Evolutionary conservation across 805 yeast genomes (phyloP), one percentile per base, ranked within the genome.

Genomic region (Brettanomyces custersianus): DNA sequence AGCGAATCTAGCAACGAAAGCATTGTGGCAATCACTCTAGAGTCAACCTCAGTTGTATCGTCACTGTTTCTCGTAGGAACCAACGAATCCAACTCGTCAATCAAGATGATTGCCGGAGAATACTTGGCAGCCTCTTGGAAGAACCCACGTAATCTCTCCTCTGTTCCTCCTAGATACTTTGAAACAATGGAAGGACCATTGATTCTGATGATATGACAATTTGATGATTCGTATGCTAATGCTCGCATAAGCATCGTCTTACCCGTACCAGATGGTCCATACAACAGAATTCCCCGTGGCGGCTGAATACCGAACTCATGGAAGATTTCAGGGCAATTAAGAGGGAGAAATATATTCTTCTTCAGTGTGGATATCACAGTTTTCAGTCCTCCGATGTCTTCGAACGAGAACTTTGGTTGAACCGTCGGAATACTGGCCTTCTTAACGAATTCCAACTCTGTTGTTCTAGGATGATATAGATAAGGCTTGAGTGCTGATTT

Each of bases 181-280:
- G 95, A 84, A 3, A 88, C 90, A 35, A 92, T 82, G 1, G 94
- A 77, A 1, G 96, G 94, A 0, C 96, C 96, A 53, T 83, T 82
- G 18, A 92, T 80, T 3, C 82, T 77, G 31, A 92, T 65, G 0
- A 90, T 77, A 56, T 90, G 98, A 0, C 94, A 94, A 41, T 80
- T 70, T 2, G 59, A 43, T 2, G 72, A 64, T 40, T 81, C 90
- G 42, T 75, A 68, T 0, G 95, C 94, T 8, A 90, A 77, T 20
- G 95, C 80, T 37, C 83, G 70, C 25, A 92, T 64, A 6, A 92
- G 66, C 85, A 88, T 74, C 1, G 96, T 83, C 55, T 90, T 90
- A 35, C 98, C 98, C 0, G 96, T 90, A 4, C 98, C 98, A 3
- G 97, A 92, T 3, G 96, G 95, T 0, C 98, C 98, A 60, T 88